phyloP scores from a whole-genome alignment of 768 basidiomycete genomes.

The Russula ochroleuca region DNA sequence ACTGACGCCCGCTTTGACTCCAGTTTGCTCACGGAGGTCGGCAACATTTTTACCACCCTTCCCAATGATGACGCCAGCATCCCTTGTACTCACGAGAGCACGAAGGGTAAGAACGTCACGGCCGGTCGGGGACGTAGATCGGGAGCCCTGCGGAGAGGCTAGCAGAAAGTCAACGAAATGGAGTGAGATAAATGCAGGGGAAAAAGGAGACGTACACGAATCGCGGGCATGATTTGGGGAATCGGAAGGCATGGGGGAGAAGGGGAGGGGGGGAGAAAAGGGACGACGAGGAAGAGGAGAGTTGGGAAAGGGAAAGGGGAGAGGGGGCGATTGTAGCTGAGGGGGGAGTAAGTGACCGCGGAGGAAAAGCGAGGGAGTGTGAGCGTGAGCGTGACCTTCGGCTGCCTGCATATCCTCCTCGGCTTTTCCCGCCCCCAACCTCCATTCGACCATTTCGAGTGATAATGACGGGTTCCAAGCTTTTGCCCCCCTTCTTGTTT shows the following conservation, averaged over 20 bases:
- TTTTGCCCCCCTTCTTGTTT: too few species aligned
- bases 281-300: constrained; percentile 27
- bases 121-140: constrained; percentile 66
- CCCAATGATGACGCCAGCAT: constrained; percentile 96
- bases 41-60: constrained; percentile 98
- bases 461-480: too few species aligned
- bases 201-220: constrained; percentile 42
- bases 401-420: neutral
- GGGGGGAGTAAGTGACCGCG: constrained; percentile 15
- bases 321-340: constrained; percentile 8
- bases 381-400: constrained; percentile 12
- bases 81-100: constrained; percentile 94
- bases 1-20: constrained; percentile 97
- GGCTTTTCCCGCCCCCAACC: neutral
- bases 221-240: constrained; percentile 47
- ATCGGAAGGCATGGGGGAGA: constrained; percentile 60
- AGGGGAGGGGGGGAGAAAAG: constrained; percentile 31
- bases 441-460: neutral
- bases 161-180: constrained; percentile 28
- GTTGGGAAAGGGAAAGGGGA: constrained; percentile 21
- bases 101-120: constrained; percentile 84
- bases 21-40: constrained; percentile 90
- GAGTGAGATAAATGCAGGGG: constrained; percentile 28
- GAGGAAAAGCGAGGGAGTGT: constrained; percentile 18
- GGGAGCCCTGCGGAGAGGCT: constrained; percentile 64